Conservation (phyloP, 768 basidiomycete genomes). For the Russula emetica region DNA sequence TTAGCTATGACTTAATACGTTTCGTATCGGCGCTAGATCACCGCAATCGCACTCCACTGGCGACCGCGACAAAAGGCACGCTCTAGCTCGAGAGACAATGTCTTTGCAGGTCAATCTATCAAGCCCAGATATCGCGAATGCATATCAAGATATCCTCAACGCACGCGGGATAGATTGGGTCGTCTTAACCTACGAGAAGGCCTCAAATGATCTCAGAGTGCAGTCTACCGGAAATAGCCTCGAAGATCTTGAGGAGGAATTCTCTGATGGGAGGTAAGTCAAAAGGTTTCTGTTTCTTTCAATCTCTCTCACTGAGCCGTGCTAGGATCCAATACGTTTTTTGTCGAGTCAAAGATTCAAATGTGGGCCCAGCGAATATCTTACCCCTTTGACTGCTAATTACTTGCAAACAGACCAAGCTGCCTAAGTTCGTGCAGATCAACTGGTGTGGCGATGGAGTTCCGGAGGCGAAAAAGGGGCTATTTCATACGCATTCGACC, state of each 20-base stretch:
- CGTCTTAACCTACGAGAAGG: conserved; percentile 75
- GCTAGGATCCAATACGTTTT: conserved; percentile 92
- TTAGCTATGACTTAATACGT: background rate
- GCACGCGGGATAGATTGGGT: conserved; percentile 69
- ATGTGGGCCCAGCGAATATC: conserved; percentile 46
- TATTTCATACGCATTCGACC: conserved; percentile 84
- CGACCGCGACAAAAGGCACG: too few relatives aligned
- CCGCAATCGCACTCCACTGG: too few relatives aligned
- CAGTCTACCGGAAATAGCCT: conserved; percentile 81
- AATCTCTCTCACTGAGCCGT: conserved; percentile 16
- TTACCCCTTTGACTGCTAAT: conserved; percentile 2
- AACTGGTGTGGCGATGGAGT: conserved; percentile 99
- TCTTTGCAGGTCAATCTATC: conserved; percentile 79
- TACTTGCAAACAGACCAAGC: conserved; percentile 51
- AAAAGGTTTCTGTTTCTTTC: conserved; percentile 11
- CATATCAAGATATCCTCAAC: conserved; percentile 72
- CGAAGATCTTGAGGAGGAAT: conserved; percentile 90
- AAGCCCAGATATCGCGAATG: conserved; percentile 62
- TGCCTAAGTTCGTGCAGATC: conserved; percentile 91
- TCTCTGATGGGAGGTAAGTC: conserved; percentile 82
- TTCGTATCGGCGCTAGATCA: background rate
- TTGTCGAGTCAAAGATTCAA: conserved; percentile 76
- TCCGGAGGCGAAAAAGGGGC: conserved; percentile 84
- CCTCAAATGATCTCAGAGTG: conserved; percentile 81
- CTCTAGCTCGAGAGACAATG: conserved; percentile 40